Evolutionary conservation across 2,329 filamentous ascomycete genomes (phyloP).

Genomic region (Clarireedia hainanense): DNA sequence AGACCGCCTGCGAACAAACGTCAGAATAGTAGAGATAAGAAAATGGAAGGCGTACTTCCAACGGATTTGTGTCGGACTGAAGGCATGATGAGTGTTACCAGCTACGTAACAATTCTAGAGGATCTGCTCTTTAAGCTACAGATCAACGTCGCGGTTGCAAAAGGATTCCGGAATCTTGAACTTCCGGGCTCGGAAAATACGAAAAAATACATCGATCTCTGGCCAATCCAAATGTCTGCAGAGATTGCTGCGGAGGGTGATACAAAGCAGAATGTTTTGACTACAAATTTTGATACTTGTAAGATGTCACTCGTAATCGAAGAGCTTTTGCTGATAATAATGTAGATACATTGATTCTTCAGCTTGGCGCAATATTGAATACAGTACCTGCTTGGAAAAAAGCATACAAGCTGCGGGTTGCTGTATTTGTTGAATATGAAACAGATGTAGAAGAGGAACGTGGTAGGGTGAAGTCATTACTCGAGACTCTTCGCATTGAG

Average conservation of each 20-base stretch:
- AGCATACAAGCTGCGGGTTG: slow-evolving; percentile 63
- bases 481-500: slow-evolving; percentile 76
- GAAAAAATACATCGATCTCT: slow-evolving; percentile 79
- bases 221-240: slow-evolving; percentile 91
- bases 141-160: slow-evolving; percentile 78
- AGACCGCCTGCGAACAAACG: slow-evolving; percentile 31
- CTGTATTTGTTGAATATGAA: slow-evolving; percentile 86
- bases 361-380: slow-evolving; percentile 75
- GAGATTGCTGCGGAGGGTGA: slow-evolving; percentile 62
- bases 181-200: slow-evolving; percentile 53
- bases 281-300: slow-evolving; percentile 89
- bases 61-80: slow-evolving; percentile 64
- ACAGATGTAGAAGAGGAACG: slow-evolving; percentile 74
- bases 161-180: slow-evolving; percentile 71
- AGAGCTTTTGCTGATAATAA: slow-evolving; percentile 8
- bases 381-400: slow-evolving; percentile 76
- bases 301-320: slow-evolving; percentile 29
- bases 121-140: slow-evolving; percentile 70
- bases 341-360: slow-evolving; percentile 71
- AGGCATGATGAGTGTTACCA: slow-evolving; percentile 58
- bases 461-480: slow-evolving; percentile 60
- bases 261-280: slow-evolving; percentile 58
- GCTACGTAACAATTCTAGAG: slow-evolving; percentile 76
- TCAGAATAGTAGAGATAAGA: slow-evolving; percentile 47
- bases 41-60: slow-evolving; percentile 52